Conservation (phyloP, 192 early-diverging fungal genomes). For the Coemansia sp. region DNA sequence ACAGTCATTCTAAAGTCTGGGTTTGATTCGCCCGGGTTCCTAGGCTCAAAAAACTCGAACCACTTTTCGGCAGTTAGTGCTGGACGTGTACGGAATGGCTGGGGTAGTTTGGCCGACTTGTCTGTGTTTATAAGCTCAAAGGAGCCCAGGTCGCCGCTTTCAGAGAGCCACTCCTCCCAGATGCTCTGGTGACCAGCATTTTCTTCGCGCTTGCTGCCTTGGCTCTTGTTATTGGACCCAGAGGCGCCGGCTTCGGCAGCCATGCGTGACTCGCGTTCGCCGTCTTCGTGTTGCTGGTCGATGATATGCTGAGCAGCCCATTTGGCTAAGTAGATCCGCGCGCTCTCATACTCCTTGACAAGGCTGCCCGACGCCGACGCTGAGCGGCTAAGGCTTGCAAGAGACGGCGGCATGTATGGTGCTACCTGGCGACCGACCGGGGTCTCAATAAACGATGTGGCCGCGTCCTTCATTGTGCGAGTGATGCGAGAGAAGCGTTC, state of each 20-base stretch:
- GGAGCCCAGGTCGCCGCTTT: constrained; percentile 35
- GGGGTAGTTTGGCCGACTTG: constrained; percentile 27
- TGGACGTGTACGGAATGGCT: constrained; percentile 42
- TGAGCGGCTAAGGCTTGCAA: constrained; percentile 54
- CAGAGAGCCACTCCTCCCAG: constrained; percentile 52
- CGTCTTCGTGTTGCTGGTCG: constrained; percentile 50
- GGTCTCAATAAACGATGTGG: constrained; percentile 52
- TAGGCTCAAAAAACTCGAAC: constrained; percentile 65
- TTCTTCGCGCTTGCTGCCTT: too few relatives aligned
- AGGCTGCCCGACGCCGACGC: constrained; percentile 56
- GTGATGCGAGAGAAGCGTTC: constrained; percentile 76
- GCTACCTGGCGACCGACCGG: constrained; percentile 48
- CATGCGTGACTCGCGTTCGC: constrained; percentile 32
- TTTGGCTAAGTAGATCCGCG: constrained; percentile 71
- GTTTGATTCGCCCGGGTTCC: constrained; percentile 6
- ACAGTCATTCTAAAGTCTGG: constrained; percentile 44
- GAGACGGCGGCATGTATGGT: constrained; percentile 47
- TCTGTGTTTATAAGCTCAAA: constrained; percentile 47
- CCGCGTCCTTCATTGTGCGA: constrained; percentile 63
- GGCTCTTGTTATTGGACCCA: background rate
- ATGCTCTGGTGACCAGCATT: constrained; percentile 31
- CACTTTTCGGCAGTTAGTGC: constrained; percentile 64
- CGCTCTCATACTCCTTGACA: constrained; percentile 77
- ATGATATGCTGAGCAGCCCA: constrained; percentile 66
- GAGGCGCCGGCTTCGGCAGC: constrained; percentile 8